phyloP scores from a whole-genome alignment of 768 basidiomycete genomes.

The Lentinula sp. region DNA sequence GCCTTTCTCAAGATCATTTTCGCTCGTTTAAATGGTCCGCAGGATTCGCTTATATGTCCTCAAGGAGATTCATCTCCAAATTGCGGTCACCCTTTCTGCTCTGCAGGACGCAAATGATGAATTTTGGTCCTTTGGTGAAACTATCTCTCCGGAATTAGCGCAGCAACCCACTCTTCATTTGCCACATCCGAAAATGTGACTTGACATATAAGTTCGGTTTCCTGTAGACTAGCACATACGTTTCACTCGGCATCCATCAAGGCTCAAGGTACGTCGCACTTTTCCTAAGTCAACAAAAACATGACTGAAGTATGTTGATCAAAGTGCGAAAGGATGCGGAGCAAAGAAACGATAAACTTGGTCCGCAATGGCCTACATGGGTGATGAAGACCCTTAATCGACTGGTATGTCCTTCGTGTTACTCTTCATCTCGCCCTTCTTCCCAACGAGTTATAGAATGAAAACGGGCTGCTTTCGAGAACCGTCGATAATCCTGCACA shows the following conservation, averaged over 20 bases:
- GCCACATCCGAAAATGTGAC: no score
- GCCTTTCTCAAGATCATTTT: no score
- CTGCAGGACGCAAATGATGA: no score
- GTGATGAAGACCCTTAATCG: neutral
- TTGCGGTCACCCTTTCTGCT: no score
- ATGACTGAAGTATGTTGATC: neutral
- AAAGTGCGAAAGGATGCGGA: neutral
- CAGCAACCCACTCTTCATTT: no score
- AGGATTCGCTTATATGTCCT: no score
- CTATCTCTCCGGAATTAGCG: no score
- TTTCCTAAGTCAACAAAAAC: neutral
- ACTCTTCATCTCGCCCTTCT: neutral
- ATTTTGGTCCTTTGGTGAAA: no score
- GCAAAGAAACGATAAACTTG: neutral
- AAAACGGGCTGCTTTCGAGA: neutral
- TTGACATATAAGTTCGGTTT: no score
- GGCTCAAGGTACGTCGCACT: neutral
- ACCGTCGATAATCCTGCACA: neutral
- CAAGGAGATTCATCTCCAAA: no score
- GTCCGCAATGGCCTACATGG: neutral
- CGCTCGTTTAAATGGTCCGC: no score
- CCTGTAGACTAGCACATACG: no score
- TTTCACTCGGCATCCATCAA: neutral
- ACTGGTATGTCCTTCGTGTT: neutral
- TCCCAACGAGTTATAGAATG: neutral